Conservation (phyloP, 108 stramenopile species). For the Parietichytrium sp. region DNA sequence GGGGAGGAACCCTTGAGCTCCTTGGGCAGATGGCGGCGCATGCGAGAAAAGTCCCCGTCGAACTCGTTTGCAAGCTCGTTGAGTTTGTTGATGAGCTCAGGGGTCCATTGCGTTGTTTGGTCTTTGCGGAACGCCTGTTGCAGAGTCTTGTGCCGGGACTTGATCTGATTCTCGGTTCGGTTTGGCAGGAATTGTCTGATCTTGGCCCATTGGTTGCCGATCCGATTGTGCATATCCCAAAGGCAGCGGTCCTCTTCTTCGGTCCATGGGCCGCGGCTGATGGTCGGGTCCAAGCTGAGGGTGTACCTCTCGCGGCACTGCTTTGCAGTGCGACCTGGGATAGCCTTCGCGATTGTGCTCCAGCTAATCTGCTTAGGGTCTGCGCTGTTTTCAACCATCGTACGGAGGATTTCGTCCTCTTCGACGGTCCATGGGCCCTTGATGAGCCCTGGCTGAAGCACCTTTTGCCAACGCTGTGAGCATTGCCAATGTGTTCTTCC, state of each 20-base stretch:
- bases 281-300: constrained; percentile 61
- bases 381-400: neutral
- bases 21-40: no score
- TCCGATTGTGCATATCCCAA: no score
- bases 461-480: constrained; percentile 68
- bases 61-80: no score
- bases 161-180: no score
- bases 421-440: constrained; percentile 48
- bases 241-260: constrained; percentile 79
- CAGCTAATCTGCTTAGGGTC: constrained; percentile 32
- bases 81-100: no score
- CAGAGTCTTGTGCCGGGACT: no score
- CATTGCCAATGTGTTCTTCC: constrained; percentile 52
- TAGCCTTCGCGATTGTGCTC: constrained; percentile 10
- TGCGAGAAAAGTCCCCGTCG: no score
- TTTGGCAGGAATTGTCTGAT: no score
- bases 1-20: no score
- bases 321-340: constrained; percentile 58
- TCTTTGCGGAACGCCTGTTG: no score
- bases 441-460: constrained; percentile 60
- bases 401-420: neutral
- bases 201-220: no score
- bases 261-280: constrained; percentile 56
- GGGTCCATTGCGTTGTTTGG: no score
- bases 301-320: constrained; percentile 69